phyloP scores from a whole-genome alignment of 768 basidiomycete genomes.

The Rhizopogon rudus region DNA sequence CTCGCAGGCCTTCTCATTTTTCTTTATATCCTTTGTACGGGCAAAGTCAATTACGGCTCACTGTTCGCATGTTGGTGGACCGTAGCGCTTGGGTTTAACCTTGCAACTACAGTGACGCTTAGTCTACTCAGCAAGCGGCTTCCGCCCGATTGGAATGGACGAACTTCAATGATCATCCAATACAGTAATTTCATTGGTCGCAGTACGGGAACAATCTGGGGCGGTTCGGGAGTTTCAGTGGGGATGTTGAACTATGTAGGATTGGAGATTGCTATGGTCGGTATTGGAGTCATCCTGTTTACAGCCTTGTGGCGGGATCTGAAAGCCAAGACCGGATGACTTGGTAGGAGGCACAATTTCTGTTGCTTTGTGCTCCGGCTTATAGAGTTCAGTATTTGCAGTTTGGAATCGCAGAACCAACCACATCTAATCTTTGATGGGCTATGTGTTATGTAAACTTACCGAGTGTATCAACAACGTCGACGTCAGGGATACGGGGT shows the following conservation, averaged over 20 bases:
- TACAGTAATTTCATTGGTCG: conserved; percentile 68
- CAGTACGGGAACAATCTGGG: conserved; percentile 62
- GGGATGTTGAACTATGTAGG: conserved; percentile 61
- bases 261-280: conserved; percentile 56
- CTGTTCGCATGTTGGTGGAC: conserved; percentile 41
- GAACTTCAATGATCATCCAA: conserved; percentile 54
- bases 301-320: conserved; percentile 54
- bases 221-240: conserved; percentile 47
- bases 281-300: conserved; percentile 52
- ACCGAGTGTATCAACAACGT: too few species aligned
- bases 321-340: conserved; percentile 59
- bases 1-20: conserved; percentile 47
- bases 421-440: too few species aligned
- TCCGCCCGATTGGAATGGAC: conserved; percentile 55
- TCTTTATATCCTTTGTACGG: conserved; percentile 37
- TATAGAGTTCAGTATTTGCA: too few species aligned
- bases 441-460: too few species aligned
- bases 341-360: background rate
- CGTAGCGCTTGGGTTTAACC: conserved; percentile 68
- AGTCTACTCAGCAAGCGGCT: conserved; percentile 66
- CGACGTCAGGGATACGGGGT: too few species aligned
- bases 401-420: too few species aligned
- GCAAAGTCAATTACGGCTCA: conserved; percentile 40
- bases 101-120: conserved; percentile 65
- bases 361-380: background rate